Percentiles rank a stretch among this genome's conserved stretches.
phyloP scores from a whole-genome alignment of 2,329 filamentous ascomycete genomes.

The Tolypocladium guangdongense region DNA sequence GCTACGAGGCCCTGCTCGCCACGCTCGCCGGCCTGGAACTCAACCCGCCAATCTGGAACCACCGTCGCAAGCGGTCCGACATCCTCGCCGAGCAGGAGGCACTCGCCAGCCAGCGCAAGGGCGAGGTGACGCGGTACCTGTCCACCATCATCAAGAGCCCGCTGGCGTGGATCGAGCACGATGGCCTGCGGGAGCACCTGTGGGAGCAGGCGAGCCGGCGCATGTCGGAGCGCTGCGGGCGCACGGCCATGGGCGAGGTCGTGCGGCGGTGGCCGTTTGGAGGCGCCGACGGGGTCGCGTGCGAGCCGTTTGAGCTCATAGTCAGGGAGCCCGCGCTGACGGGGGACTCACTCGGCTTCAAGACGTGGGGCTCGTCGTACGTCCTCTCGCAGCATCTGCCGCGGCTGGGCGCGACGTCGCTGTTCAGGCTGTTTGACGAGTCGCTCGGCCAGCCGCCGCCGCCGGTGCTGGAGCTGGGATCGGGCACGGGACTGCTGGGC shows the following conservation, averaged over 20 bases:
- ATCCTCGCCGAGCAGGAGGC: constrained; percentile 30
- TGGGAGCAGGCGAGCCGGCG: constrained; percentile 73
- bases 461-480: constrained; percentile 65
- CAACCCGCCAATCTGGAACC: constrained; percentile 58
- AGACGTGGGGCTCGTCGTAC: constrained; percentile 92
- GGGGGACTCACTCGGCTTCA: constrained; percentile 78
- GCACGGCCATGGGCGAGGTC: constrained; percentile 49
- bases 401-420: constrained; percentile 28
- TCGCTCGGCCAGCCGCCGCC: constrained; percentile 18
- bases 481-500: constrained; percentile 85
- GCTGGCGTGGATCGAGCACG: constrained; percentile 57
- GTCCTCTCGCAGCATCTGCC: constrained; percentile 66
- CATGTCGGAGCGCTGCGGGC: constrained; percentile 76
- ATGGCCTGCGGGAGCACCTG: constrained; percentile 54
- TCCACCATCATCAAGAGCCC: constrained; percentile 56
- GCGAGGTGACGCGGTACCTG: constrained; percentile 53
- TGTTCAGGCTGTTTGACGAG: constrained; percentile 34
- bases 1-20: constrained; percentile 49
- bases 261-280: constrained; percentile 42
- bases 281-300: constrained; percentile 9
- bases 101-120: constrained; percentile 28
- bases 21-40: constrained; percentile 57
- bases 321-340: constrained; percentile 83
- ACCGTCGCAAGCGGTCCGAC: constrained; percentile 28
- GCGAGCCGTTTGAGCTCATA: constrained; percentile 47